These are phyloP conservation scores for Chlorella sorokiniana DNA, from an alignment of 139 green algal species.

Conservation along the genomic window DNA sequence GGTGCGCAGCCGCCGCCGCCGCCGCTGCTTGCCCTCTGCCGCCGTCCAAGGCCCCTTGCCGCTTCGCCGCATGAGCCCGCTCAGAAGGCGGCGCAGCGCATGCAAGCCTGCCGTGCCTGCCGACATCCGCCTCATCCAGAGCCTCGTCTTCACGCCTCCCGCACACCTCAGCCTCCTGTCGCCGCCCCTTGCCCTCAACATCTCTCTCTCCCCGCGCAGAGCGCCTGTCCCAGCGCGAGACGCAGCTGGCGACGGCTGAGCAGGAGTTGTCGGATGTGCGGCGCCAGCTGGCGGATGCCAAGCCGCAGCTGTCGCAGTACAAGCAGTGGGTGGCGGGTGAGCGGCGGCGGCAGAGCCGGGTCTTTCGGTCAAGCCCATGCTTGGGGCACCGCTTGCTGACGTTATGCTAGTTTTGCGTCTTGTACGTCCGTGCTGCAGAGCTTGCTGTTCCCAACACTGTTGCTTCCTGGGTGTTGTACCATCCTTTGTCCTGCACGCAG, in stretches of 20 bases:
- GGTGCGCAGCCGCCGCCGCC: background rate
- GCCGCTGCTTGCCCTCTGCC: background rate
- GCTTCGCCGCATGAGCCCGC: background rate
- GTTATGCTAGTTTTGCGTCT: too few relatives aligned
- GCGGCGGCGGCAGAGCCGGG: background rate
- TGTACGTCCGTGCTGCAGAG: too few relatives aligned
- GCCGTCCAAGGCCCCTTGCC: too few relatives aligned
- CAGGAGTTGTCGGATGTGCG: background rate
- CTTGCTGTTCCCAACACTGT: background rate
- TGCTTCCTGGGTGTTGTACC: background rate
- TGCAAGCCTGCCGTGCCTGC: background rate
- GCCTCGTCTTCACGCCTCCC: background rate
- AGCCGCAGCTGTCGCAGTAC: constrained; percentile 15
- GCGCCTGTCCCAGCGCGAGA: background rate
- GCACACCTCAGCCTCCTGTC: background rate
- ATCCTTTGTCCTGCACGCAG: background rate
- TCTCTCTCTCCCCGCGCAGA: background rate
- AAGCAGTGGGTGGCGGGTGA: constrained; percentile 26
- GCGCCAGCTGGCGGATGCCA: background rate
- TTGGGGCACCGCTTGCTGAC: too few relatives aligned
- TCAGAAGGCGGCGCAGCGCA: background rate
- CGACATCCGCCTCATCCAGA: background rate
- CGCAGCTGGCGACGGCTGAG: constrained; percentile 9
- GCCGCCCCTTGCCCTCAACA: background rate
- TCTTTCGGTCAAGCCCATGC: background rate